Conservation (phyloP, 2,329 filamentous ascomycete species). For the Penicillium sp. region DNA sequence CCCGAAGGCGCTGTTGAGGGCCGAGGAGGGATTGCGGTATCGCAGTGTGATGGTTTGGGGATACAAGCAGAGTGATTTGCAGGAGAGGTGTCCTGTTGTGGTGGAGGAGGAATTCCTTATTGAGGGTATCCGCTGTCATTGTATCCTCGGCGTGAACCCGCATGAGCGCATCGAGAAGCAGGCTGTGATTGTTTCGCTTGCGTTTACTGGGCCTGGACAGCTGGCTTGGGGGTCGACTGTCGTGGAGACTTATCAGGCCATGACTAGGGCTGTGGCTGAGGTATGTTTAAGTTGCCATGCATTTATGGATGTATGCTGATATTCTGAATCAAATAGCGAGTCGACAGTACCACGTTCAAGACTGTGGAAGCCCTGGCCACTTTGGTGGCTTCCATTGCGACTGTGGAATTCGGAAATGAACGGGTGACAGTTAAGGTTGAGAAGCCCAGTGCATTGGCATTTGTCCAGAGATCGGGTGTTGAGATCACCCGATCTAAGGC, state of each 20-base stretch:
- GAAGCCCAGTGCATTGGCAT: conserved; percentile 52
- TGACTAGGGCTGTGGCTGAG: conserved; percentile 41
- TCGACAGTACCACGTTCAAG: conserved; percentile 50
- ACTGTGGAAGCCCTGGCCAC: conserved; percentile 54
- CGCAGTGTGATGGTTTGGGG: conserved; percentile 37
- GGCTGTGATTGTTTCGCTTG: conserved; percentile 45
- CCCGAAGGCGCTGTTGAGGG: conserved; percentile 47
- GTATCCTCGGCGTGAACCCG: conserved; percentile 54
- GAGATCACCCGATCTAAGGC: conserved; percentile 48
- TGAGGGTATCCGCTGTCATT: conserved; percentile 45
- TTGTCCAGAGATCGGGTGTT: conserved; percentile 50
- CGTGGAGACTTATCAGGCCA: conserved; percentile 40
- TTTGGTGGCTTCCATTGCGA: conserved; percentile 47
- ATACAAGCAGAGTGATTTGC: conserved; percentile 24
- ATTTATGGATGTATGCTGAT: conserved; percentile 11
- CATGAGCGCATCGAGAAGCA: conserved; percentile 54
- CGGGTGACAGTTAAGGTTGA: conserved; percentile 50
- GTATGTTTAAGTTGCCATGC: conserved; percentile 25
- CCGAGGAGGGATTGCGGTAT: conserved; percentile 43
- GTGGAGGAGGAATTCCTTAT: conserved; percentile 43
- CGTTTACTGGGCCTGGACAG: conserved; percentile 35
- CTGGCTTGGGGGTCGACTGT: conserved; percentile 34
- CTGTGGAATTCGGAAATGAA: conserved; percentile 46
- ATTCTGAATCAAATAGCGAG: conserved; percentile 30
- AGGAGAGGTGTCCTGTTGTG: conserved; percentile 27